Conservation (phyloP, 2,329 filamentous ascomycete genomes). For the Thielaviopsis euricoi region DNA sequence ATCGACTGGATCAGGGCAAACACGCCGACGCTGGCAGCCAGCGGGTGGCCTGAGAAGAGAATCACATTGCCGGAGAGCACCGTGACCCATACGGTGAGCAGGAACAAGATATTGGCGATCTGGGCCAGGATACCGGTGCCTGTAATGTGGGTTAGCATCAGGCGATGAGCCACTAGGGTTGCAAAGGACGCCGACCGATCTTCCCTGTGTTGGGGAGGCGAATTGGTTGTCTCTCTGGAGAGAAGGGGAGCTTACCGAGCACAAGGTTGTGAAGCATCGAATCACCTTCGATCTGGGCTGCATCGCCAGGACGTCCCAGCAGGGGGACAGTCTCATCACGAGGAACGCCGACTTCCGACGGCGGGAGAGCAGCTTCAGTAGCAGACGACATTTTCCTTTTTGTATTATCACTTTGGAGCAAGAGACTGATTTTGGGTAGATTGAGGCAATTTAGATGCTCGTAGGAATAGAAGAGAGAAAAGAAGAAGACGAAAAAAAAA, state of each 20-base stretch:
- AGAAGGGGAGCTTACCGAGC: constrained; percentile 41
- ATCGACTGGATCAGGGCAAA: constrained; percentile 64
- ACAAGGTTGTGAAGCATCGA: constrained; percentile 55
- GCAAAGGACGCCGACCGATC: neutral
- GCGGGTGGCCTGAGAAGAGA: constrained; percentile 78
- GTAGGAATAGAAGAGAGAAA: neutral
- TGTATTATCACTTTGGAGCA: neutral
- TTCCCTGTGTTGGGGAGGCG: neutral
- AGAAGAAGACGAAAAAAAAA: neutral
- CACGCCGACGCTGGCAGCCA: constrained; percentile 50
- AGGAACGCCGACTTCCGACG: constrained; percentile 13
- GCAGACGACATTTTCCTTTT: neutral
- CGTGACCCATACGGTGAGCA: constrained; percentile 59
- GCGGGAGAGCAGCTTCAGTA: neutral
- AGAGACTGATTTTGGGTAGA: neutral
- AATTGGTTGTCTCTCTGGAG: neutral
- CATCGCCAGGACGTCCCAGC: constrained; percentile 48
- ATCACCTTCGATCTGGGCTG: constrained; percentile 47
- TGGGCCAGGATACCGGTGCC: constrained; percentile 73
- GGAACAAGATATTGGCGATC: constrained; percentile 57
- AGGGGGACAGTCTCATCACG: constrained; percentile 26
- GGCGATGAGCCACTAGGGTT: neutral
- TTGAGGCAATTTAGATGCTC: neutral
- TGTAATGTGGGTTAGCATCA: constrained; percentile 19
- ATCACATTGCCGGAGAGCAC: constrained; percentile 56